Base-by-base conservation (phyloP, 164 flowering plant species). In the Piper longum region DNA sequence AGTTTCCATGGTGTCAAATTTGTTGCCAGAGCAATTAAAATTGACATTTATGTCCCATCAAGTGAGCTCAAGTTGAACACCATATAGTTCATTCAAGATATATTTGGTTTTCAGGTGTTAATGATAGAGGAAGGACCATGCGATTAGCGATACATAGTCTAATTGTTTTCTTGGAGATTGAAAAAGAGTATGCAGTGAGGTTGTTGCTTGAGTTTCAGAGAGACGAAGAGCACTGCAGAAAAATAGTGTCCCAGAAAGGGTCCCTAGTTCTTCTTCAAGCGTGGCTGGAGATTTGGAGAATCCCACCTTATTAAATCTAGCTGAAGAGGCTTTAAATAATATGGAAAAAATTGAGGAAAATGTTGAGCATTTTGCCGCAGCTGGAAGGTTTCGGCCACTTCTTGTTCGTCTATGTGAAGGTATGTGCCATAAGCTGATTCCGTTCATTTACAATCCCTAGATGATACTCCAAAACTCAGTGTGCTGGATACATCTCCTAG, bases 311-410 rank as follows among this genome's bases (percentile, higher is more conserved):
- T 77, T 78, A 61, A 71, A 81, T 72, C 73, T 84, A 44, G 88
- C 88, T 43, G 88, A 80, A 68, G 78, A 78, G 63, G 77, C 77
- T 56, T 66, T 84, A 54, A 77, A 64, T 66, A 69, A 67, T 19
- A 57, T 84, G 69, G 85, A 82, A 64, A 73, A 61, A 57, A 72
- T 80, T 43, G 83, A 79, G 60, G 80, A 65, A 19, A 84, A 74
- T 71, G 73, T 80, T 65, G 74, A 75, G 63, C 82, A 68, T 62
- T 71, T 82, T 45, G 85, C 83, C 56, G 78, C 76, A 43, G 84
- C 88, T 4, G 89, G 89, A 71, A 75, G 89, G 71, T 79, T 82
- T 71, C 81, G 79, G 71, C 86, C 86, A 39, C 67, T 84, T 60
- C 79, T 84, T 19, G 60, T 54, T 65, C 81, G 84, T 41, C 76